phyloP scores from a whole-genome alignment of 2,329 filamentous ascomycete genomes.

The Hypoxylon sp. region DNA sequence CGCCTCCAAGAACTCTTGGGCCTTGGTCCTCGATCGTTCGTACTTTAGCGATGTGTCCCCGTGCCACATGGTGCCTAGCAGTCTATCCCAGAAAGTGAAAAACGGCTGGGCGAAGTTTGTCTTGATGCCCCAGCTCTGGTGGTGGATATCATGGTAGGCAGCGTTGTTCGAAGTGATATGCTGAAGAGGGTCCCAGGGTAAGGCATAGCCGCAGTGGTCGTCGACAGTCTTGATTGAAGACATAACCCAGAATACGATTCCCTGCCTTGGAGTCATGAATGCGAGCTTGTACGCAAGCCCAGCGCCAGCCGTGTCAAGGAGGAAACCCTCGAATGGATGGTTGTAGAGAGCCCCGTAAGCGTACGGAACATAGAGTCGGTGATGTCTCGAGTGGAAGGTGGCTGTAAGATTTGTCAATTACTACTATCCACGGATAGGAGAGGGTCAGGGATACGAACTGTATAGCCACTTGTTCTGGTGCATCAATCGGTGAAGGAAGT shows the following conservation, averaged over 20 bases:
- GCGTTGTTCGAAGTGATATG: slow-evolving; percentile 95
- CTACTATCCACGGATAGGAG: slow-evolving; percentile 65
- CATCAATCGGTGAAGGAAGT: slow-evolving; percentile 96
- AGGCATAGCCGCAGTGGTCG: slow-evolving; percentile 96
- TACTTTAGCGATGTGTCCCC: slow-evolving; percentile 69
- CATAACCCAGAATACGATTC: slow-evolving; percentile 89
- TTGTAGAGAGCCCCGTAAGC: slow-evolving; percentile 98
- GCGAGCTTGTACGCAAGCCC: slow-evolving; percentile 86
- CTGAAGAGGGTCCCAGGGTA: slow-evolving; percentile 95
- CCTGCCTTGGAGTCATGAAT: slow-evolving; percentile 86
- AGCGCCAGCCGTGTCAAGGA: slow-evolving; percentile 91
- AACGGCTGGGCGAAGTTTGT: slow-evolving; percentile 92
- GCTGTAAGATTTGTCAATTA: slow-evolving; percentile 63
- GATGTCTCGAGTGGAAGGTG: slow-evolving; percentile 93
- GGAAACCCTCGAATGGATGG: slow-evolving; percentile 93
- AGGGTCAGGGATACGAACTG: slow-evolving; percentile 79
- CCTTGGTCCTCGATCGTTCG: slow-evolving; percentile 59
- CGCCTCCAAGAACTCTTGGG: slow-evolving; percentile 61
- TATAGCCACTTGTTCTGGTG: slow-evolving; percentile 98
- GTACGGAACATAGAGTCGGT: slow-evolving; percentile 97
- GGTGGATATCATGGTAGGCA: slow-evolving; percentile 96
- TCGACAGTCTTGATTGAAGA: slow-evolving; percentile 97
- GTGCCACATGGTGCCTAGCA: slow-evolving; percentile 86
- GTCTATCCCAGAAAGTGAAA: slow-evolving; percentile 94
- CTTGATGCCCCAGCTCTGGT: slow-evolving; percentile 99